Evolutionary conservation across 2,329 filamentous ascomycete species (phyloP).

Genomic region (Aspergillus candidus): DNA sequence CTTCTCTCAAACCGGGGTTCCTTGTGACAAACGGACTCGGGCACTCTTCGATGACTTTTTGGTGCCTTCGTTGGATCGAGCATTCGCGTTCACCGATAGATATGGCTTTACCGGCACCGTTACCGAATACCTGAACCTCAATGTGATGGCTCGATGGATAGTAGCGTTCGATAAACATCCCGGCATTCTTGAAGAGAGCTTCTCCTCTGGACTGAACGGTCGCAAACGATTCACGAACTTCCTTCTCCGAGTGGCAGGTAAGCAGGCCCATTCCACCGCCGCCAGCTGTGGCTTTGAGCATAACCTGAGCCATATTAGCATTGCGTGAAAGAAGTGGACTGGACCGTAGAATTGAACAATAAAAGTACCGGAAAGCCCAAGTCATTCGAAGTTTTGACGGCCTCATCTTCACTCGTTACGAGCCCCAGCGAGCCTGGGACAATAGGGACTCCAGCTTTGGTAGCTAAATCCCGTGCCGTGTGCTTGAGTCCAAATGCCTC

Average conservation of each 20-base stretch:
- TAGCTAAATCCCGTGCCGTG: constrained; percentile 49
- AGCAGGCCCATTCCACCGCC: constrained; percentile 83
- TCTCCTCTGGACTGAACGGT: constrained; percentile 70
- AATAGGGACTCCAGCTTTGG: constrained; percentile 48
- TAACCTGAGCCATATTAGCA: constrained; percentile 40
- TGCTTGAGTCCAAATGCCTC: constrained; percentile 56
- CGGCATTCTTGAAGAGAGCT: constrained; percentile 75
- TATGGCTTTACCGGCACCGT: constrained; percentile 70
- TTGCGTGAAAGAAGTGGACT: background rate
- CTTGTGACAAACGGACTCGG: constrained; percentile 62
- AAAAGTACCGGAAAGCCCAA: constrained; percentile 45
- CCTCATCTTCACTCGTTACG: constrained; percentile 44
- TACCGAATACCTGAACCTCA: constrained; percentile 86
- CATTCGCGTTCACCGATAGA: constrained; percentile 86
- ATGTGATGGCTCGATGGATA: constrained; percentile 75
- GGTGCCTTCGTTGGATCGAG: constrained; percentile 77
- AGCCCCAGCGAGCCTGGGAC: constrained; percentile 50
- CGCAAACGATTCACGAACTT: constrained; percentile 64
- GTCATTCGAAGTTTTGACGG: constrained; percentile 37
- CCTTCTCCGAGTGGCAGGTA: constrained; percentile 61
- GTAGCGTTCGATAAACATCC: constrained; percentile 79
- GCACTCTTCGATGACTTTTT: constrained; percentile 87
- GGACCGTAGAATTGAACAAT: background rate
- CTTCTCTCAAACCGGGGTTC: constrained; percentile 55
- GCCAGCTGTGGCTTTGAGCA: constrained; percentile 73